Conservation (phyloP, 148 eudicot species). For the Vaccinium vitisidaea region DNA sequence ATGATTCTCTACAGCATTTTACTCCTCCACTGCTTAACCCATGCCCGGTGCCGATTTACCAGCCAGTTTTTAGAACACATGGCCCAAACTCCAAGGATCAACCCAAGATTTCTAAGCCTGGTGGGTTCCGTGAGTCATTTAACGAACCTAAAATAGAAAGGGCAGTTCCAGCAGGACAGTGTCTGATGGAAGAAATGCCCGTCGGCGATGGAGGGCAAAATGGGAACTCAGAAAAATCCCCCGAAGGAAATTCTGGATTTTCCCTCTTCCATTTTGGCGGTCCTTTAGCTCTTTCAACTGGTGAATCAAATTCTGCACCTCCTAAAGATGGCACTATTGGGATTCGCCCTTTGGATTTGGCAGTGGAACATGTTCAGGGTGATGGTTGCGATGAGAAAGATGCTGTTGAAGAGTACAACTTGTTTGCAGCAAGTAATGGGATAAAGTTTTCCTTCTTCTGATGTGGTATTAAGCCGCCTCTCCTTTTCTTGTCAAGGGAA, state of each 20-base stretch:
- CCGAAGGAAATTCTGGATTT: conserved; percentile 51
- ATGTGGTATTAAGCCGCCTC: conserved; percentile 34
- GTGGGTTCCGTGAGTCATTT: conserved; percentile 28
- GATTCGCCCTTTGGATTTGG: conserved; percentile 24
- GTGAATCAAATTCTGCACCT: conserved; percentile 33
- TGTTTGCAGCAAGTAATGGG: conserved; percentile 83
- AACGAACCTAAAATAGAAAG: conserved; percentile 33
- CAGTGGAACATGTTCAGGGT: conserved; percentile 38
- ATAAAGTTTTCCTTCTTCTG: conserved; percentile 76
- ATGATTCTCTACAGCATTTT: conserved; percentile 64
- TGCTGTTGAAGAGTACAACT: conserved; percentile 78
- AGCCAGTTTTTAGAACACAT: conserved; percentile 46
- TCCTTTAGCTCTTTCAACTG: conserved; percentile 67
- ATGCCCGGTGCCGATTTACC: conserved; percentile 61
- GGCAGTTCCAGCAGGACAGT: conserved; percentile 25
- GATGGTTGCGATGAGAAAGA: conserved; percentile 59
- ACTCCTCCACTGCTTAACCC: conserved; percentile 52
- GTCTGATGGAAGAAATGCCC: conserved; percentile 24
- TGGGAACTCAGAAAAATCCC: conserved; percentile 30
- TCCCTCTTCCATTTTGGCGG: conserved; percentile 90
- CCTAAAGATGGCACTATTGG: conserved; percentile 46
- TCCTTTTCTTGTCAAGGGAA: conserved; percentile 15
- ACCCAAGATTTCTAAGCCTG: conserved; percentile 22
- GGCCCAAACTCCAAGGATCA: conserved; percentile 43
- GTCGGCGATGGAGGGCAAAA: conserved; percentile 26